phyloP scores from a whole-genome alignment of 2,329 filamentous ascomycete species.

The Aspergillus luchuensis region DNA sequence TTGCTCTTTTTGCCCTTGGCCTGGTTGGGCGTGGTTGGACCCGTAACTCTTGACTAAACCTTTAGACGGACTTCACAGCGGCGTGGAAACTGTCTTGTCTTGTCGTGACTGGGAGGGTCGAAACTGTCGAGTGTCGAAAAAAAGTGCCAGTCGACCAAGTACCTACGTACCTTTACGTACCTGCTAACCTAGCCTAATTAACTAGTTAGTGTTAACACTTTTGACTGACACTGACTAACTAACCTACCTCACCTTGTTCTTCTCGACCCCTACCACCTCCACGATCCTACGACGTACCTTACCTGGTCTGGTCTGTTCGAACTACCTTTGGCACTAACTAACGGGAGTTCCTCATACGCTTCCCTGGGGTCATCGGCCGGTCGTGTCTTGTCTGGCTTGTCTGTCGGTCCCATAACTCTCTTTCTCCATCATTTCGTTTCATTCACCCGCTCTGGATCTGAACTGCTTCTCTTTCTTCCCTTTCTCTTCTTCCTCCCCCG shows the following conservation, averaged over 20 bases:
- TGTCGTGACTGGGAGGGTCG: neutral
- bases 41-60: neutral
- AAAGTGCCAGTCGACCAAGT: neutral
- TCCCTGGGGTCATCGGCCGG: neutral
- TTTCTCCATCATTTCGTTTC: slow-evolving; percentile 6
- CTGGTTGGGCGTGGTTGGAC: slow-evolving; percentile 6
- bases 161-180: neutral
- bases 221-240: neutral
- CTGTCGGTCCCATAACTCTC: neutral
- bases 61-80: neutral
- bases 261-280: neutral
- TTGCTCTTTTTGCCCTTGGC: neutral
- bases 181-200: neutral
- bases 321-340: neutral
- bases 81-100: neutral
- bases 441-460: slow-evolving; percentile 6
- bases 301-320: slow-evolving; percentile 5
- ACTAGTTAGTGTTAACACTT: neutral
- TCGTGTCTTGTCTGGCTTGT: neutral
- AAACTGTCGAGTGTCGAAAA: neutral
- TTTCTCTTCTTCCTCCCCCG: neutral
- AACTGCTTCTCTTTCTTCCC: slow-evolving; percentile 2
- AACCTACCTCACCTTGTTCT: neutral
- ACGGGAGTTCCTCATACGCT: slow-evolving; percentile 7
- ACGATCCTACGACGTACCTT: neutral